These are phyloP conservation scores for Exophiala calicioides DNA, from an alignment of 2,329 filamentous ascomycete genomes.

Conservation along the genomic window DNA sequence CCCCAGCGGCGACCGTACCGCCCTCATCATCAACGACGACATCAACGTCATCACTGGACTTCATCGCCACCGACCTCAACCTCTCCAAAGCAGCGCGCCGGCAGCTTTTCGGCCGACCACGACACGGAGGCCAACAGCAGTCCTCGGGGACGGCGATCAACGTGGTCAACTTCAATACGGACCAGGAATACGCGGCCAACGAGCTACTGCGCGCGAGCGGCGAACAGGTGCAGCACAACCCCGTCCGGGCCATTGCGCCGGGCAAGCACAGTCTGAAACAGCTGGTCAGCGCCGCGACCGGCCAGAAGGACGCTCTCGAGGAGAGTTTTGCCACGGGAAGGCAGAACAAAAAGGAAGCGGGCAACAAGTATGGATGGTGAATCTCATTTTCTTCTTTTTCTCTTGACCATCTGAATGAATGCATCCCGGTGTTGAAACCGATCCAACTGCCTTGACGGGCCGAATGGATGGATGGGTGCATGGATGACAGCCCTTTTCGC, in stretches of 20 bases:
- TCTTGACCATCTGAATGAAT: neutral
- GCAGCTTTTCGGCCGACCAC: constrained; percentile 86
- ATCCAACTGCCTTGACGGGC: no score
- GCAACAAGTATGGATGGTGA: constrained; percentile 80
- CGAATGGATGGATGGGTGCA: no score
- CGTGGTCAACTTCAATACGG: constrained; percentile 85
- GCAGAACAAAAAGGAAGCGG: constrained; percentile 78
- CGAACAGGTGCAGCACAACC: constrained; percentile 72
- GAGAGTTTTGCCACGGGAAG: constrained; percentile 85
- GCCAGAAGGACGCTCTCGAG: constrained; percentile 82
- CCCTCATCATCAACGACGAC: constrained; percentile 18
- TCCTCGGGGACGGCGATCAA: constrained; percentile 51
- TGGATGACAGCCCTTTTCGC: no score
- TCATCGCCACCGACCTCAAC: constrained; percentile 75
- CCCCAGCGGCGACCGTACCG: constrained; percentile 13
- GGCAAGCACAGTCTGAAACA: constrained; percentile 89
- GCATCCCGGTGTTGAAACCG: no score
- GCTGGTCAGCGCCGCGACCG: constrained; percentile 78
- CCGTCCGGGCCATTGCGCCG: constrained; percentile 77
- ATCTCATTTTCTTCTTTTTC: neutral
- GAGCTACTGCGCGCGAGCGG: constrained; percentile 71
- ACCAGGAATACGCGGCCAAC: constrained; percentile 82
- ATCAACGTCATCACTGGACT: constrained; percentile 60
- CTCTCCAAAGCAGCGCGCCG: constrained; percentile 74
- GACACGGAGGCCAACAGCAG: constrained; percentile 49